A percentile compares a stretch with the other conserved stretches of the same genome.
Conservation (phyloP, 78 protist genomes). For the Parvularia atlantis region DNA sequence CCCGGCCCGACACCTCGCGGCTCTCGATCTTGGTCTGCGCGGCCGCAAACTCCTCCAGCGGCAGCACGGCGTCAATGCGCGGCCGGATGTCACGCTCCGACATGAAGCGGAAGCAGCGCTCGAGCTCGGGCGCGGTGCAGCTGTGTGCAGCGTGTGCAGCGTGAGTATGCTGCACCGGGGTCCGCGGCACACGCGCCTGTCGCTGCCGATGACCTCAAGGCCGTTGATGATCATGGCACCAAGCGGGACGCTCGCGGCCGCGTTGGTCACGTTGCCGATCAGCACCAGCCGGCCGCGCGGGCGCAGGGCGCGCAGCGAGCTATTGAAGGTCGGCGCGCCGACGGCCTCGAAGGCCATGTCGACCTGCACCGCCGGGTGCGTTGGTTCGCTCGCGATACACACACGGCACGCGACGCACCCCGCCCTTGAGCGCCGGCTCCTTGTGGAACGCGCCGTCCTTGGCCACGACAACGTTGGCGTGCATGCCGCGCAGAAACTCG, state of each 20-base stretch:
- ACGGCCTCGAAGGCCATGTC: slow-evolving; percentile 7
- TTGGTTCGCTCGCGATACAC: neutral
- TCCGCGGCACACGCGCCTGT: neutral
- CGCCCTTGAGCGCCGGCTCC: neutral
- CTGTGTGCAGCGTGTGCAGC: too few species aligned
- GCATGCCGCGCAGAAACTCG: neutral
- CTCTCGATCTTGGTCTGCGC: neutral
- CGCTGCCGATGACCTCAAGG: neutral
- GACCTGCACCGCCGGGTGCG: neutral
- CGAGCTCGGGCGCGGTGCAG: neutral
- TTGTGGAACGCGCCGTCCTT: too few species aligned
- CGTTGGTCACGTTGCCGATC: slow-evolving; percentile 1
- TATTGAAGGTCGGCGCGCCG: neutral
- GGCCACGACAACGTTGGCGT: neutral
- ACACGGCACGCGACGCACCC: too few species aligned
- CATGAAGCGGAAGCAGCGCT: neutral
- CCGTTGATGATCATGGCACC: neutral
- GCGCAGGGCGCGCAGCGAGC: neutral
- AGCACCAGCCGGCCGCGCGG: neutral
- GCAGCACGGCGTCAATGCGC: neutral
- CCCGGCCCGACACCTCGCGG: neutral
- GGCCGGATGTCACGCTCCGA: neutral
- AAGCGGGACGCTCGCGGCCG: neutral
- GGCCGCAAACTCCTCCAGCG: neutral
- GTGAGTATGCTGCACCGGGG: too few species aligned